Evolutionary conservation across 305 asterid species (phyloP), one percentile per base, ranked within the genome.

Genomic region (Rubia tinctorum): DNA sequence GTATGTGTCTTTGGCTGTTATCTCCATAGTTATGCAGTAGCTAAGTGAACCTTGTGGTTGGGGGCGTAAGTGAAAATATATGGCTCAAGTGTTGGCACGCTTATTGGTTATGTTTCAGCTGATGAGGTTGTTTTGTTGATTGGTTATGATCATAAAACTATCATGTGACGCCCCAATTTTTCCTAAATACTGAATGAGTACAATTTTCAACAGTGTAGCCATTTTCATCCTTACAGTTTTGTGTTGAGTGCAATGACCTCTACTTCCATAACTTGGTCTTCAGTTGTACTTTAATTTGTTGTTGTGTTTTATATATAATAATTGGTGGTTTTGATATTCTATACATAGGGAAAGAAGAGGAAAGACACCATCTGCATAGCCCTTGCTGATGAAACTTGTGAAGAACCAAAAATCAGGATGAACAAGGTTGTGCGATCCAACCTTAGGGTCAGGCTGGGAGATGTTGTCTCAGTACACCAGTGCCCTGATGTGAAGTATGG

Each of bases 401-500:
- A 93, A 42, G 94, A 84, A 75, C 95, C 66, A 85, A 96, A 68
- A 88, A 30, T 30, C 37, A 30, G 37, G 37, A 30, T 91, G 95
- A 93, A 93, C 80, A 93, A 93, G 84, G 96, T 93, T 81, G 92
- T 89, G 70, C 85, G 97, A 75, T 77, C 75, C 71, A 93, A 93
- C 85, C 91, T 93, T 51, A 88, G 95, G 88, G 96, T 93, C 76
- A 83, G 97, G 78, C 94, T 93, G 4, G 98, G 96, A 69, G 98
- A 93, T 81, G 96, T 89, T 73, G 94, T 93, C 44, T 93, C 98
- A 44, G 90, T 93, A 42, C 96, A 91, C 83, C 96, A 93, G 62
- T 93, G 96, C 78, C 86, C 96, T 79, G 96, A 93, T 79, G 96
- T 89, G 76, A 91, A 91, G 79, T 92, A 92, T 66, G 98, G 98